Evolutionary conservation across 371 early-diverging fungal genomes (phyloP).

Genomic region (Thermomucor indicae-seudaticae): DNA sequence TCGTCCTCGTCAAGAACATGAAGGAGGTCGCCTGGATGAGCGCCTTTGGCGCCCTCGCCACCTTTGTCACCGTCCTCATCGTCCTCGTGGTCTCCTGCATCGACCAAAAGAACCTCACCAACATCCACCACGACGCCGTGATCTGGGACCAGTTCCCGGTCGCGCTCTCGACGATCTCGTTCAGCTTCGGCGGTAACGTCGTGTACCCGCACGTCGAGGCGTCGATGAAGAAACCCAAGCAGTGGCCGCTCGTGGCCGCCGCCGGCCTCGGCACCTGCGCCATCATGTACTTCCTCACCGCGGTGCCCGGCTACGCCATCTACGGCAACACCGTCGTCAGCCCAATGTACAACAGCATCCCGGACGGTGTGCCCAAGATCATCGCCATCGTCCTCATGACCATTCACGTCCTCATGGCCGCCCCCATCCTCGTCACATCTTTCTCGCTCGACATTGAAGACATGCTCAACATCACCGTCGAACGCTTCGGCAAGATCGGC

Average conservation of each 20-base stretch:
- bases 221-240: conserved; percentile 73
- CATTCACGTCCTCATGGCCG: conserved; percentile 77
- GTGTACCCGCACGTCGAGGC: conserved; percentile 84
- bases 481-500: conserved; percentile 38
- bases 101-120: conserved; percentile 15
- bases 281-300: conserved; percentile 71
- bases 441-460: conserved; percentile 73
- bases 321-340: conserved; percentile 68
- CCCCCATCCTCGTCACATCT: conserved; percentile 78
- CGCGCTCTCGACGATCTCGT: conserved; percentile 65
- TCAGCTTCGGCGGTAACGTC: conserved; percentile 79
- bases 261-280: conserved; percentile 70
- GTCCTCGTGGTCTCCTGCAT: conserved; percentile 42
- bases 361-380: conserved; percentile 55
- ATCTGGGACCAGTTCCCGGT: conserved; percentile 54
- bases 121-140: conserved; percentile 35
- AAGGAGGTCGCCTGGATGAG: conserved; percentile 61
- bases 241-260: conserved; percentile 69
- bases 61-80: conserved; percentile 58
- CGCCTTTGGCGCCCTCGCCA: conserved; percentile 57
- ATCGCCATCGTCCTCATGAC: conserved; percentile 75
- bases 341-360: conserved; percentile 75
- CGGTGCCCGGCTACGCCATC: conserved; percentile 75
- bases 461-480: conserved; percentile 54
- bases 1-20: conserved; percentile 52